phyloP scores from a whole-genome alignment of 129 eudicot genomes.

The Silybum marianum region DNA sequence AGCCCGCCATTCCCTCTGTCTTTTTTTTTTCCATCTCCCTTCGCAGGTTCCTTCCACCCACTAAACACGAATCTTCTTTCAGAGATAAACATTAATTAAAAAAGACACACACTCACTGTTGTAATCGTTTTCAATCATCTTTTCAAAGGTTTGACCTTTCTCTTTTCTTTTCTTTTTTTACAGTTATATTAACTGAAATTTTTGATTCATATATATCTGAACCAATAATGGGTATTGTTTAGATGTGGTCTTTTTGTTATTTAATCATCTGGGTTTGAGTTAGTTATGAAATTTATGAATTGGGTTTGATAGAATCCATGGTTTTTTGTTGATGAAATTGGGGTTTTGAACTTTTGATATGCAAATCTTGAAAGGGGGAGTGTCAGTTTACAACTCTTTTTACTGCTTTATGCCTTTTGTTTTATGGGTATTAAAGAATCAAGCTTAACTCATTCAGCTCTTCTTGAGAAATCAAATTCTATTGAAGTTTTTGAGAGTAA shows the following conservation, averaged over 20 bases:
- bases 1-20: conserved; percentile 23
- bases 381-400: neutral
- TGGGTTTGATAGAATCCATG: conserved; percentile 22
- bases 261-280: conserved; percentile 19
- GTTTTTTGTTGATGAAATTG: no score
- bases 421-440: conserved; percentile 30
- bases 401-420: neutral
- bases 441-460: neutral
- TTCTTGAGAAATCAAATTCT: neutral
- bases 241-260: conserved; percentile 15
- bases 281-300: neutral
- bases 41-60: conserved; percentile 31
- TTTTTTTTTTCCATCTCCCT: conserved; percentile 12
- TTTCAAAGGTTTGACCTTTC: conserved; percentile 36
- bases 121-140: conserved; percentile 19
- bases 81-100: neutral
- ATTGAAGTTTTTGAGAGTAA: neutral
- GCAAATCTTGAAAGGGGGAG: conserved; percentile 28
- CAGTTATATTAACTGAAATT: conserved; percentile 21
- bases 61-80: conserved; percentile 33
- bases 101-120: conserved; percentile 10
- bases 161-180: neutral
- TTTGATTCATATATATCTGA: conserved; percentile 17
- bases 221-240: conserved; percentile 13
- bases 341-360: conserved; percentile 7